Evolutionary conservation across 257 asterid genomes (phyloP).

Genomic region (Thymus quinquecostatus): DNA sequence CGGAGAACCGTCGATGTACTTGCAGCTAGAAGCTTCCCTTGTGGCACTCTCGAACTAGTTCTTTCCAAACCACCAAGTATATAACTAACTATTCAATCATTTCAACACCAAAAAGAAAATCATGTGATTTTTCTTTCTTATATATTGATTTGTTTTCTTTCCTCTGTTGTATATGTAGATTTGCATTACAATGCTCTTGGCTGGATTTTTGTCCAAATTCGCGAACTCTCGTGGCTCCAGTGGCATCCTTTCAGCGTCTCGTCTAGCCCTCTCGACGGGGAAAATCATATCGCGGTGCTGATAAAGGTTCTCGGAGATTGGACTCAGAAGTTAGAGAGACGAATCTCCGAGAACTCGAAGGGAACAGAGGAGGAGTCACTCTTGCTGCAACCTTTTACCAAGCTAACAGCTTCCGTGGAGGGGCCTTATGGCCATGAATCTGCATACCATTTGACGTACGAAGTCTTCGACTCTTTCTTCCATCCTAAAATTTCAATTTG

Average conservation of each 20-base stretch:
- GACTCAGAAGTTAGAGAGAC: constrained; percentile 53
- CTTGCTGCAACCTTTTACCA: constrained; percentile 34
- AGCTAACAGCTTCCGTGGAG: constrained; percentile 65
- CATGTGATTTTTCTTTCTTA: not conserved
- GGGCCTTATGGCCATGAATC: constrained; percentile 96
- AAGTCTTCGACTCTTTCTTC: not conserved
- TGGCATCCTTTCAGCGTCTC: constrained; percentile 89
- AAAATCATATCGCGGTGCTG: constrained; percentile 57
- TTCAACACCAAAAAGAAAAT: not conserved
- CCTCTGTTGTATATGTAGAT: constrained; percentile 38
- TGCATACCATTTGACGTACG: constrained; percentile 73
- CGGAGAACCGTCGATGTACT: constrained; percentile 58
- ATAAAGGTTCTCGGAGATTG: constrained; percentile 75
- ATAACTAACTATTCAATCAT: not conserved
- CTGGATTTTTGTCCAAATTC: constrained; percentile 74
- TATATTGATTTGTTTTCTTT: not conserved
- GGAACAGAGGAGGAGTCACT: constrained; percentile 31
- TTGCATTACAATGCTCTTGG: constrained; percentile 74
- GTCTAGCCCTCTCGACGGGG: constrained; percentile 72
- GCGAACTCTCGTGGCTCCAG: constrained; percentile 69
- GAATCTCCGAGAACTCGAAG: constrained; percentile 35
- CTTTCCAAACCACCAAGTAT: constrained; percentile 74
- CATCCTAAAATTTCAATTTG: not conserved
- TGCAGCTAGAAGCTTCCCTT: constrained; percentile 60
- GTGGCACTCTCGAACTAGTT: constrained; percentile 75